Percentiles rank a stretch among this genome's conserved stretches.
phyloP scores from a whole-genome alignment of 164 flowering plant species.

The Cinnamomum chago region DNA sequence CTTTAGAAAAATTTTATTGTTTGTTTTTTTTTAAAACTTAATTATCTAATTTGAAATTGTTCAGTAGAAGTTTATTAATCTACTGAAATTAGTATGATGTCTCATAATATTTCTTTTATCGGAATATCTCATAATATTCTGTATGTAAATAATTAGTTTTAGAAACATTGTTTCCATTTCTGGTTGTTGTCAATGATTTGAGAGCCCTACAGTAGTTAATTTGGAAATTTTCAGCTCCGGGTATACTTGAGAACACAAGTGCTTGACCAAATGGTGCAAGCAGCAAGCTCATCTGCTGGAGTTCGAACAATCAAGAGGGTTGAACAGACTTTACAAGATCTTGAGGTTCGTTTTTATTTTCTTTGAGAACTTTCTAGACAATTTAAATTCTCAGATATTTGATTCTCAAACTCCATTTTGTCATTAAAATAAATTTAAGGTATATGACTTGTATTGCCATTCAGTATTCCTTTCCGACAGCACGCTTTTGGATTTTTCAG shows the following conservation, averaged over 20 bases:
- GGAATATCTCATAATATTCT: not conserved
- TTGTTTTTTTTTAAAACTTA: too few species aligned
- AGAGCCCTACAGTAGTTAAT: conserved; percentile 1
- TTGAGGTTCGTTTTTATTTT: conserved; percentile 59
- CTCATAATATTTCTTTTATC: not conserved
- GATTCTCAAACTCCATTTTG: not conserved
- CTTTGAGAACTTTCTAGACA: not conserved
- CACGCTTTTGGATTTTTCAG: conserved; percentile 28
- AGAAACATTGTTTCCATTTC: not conserved
- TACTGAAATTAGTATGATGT: not conserved
- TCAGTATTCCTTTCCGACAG: not conserved
- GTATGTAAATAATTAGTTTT: not conserved
- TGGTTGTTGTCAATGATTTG: not conserved
- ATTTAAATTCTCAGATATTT: not conserved
- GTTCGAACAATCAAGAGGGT: conserved; percentile 85
- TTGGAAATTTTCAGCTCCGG: conserved; percentile 51
- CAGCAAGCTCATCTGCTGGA: conserved; percentile 81
- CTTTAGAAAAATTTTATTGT: not conserved
- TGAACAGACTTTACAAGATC: conserved; percentile 88
- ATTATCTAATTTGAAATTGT: too few species aligned
- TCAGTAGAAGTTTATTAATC: too few species aligned
- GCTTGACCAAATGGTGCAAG: conserved; percentile 95
- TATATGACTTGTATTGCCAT: not conserved
- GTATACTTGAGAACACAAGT: conserved; percentile 82
- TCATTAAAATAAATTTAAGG: not conserved